A percentile compares a stretch with the other conserved stretches of the same genome.
Conservation (phyloP, 805 yeast genomes). For the Starmerella potacharoeniae region DNA sequence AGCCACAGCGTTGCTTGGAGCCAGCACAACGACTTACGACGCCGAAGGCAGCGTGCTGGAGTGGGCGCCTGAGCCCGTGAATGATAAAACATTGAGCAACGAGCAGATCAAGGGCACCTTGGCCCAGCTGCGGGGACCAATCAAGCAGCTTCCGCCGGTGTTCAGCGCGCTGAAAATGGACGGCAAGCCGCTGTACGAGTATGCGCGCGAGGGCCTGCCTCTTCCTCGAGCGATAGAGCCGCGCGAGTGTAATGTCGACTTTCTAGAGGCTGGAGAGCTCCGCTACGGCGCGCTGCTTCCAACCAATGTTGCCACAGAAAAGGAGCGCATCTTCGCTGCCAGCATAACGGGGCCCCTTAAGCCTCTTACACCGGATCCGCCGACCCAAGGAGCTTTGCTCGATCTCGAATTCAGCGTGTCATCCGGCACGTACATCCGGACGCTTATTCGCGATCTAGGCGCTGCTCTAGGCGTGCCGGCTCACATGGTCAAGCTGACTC, state of each 20-base stretch:
- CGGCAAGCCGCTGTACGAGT: conserved; percentile 88
- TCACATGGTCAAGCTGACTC: conserved; percentile 72
- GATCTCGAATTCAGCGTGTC: conserved; percentile 72
- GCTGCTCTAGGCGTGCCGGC: conserved; percentile 69
- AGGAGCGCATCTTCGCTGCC: conserved; percentile 30
- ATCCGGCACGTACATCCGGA: conserved; percentile 90
- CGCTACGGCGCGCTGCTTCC: conserved; percentile 24
- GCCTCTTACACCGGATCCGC: neutral
- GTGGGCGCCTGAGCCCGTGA: conserved; percentile 36
- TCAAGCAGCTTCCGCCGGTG: conserved; percentile 88
- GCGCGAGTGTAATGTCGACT: conserved; percentile 56
- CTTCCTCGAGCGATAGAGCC: conserved; percentile 74
- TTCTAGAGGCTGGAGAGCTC: conserved; percentile 38
- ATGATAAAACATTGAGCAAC: conserved; percentile 39
- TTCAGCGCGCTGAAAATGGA: conserved; percentile 89
- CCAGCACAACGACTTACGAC: conserved; percentile 89
- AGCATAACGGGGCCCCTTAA: conserved; percentile 7
- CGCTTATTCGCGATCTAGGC: conserved; percentile 81
- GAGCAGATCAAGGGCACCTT: conserved; percentile 42
- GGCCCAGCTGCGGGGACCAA: conserved; percentile 58
- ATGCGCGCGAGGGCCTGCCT: conserved; percentile 79
- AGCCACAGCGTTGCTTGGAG: conserved; percentile 77
- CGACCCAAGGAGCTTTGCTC: conserved; percentile 33
- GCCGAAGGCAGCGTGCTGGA: conserved; percentile 72
- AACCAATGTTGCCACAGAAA: conserved; percentile 26